Percentiles rank a stretch among this genome's conserved stretches.
Evolutionary conservation across 1,284 basidiomycete species (phyloP).

Genomic region (Cerrena zonata): DNA sequence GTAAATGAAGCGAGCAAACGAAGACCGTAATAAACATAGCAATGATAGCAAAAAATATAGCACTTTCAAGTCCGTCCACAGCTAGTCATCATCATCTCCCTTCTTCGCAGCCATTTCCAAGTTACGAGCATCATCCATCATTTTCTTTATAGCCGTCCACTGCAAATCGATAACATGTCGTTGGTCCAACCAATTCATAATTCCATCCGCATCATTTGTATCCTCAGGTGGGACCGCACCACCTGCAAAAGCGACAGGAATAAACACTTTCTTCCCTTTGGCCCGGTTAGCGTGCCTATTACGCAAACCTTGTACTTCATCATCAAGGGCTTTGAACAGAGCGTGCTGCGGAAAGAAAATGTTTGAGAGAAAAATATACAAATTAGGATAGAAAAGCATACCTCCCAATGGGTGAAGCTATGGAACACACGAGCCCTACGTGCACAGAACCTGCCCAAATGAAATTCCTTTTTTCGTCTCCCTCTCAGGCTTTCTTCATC

Average conservation of each 20-base stretch:
- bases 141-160: slow-evolving; percentile 60
- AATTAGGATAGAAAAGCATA: slow-evolving; percentile 25
- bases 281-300: slow-evolving; percentile 18
- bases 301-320: slow-evolving; percentile 51
- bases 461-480: slow-evolving; percentile 31
- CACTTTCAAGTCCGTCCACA: too few species aligned
- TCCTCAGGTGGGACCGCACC: slow-evolving; percentile 56
- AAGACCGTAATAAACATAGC: too few species aligned
- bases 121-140: slow-evolving; percentile 67
- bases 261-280: slow-evolving; percentile 38
- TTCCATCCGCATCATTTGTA: slow-evolving; percentile 61
- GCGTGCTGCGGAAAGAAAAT: slow-evolving; percentile 37
- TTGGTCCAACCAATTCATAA: slow-evolving; percentile 78
- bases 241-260: slow-evolving; percentile 49
- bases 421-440: slow-evolving; percentile 66
- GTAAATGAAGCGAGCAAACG: too few species aligned
- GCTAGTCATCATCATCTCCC: slow-evolving; percentile 34
- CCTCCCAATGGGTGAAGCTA: slow-evolving; percentile 81
- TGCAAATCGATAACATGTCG: slow-evolving; percentile 61
- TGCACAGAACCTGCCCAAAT: slow-evolving; percentile 74
- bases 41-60: too few species aligned
- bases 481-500: slow-evolving; percentile 31
- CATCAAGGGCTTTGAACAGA: slow-evolving; percentile 49
- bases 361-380: not conserved
- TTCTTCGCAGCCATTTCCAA: slow-evolving; percentile 49